Base-by-base conservation (phyloP, 148 eudicot species). In the Chenopodium suecicum region DNA sequence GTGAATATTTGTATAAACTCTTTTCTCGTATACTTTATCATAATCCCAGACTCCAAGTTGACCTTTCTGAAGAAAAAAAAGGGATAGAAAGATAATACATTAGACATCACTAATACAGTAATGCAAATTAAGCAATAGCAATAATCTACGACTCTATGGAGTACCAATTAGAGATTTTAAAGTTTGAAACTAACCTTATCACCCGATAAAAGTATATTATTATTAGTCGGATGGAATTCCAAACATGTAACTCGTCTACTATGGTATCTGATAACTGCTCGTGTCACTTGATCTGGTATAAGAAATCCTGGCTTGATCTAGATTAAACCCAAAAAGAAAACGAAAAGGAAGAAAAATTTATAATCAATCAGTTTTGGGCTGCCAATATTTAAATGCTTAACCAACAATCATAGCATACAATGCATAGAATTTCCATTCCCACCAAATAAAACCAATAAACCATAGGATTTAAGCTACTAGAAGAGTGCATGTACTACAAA, bases 31-130 rank as follows among this genome's bases (percentile, higher is more conserved):
- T 54, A 94, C 97, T 86, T 91, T 94, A 31, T 58, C 84, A 79
- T 79, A 96, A 85, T 96, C 99, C 99, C 98, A 96, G 27, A 96
- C 92, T 84, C 99, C 99, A 85, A 96, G 94, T 87, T 96, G 99
- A 80, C 99, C 99, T 92, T 94, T 96, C 99, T 96, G 79, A 78
- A 37, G 23, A 73, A 27, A 73, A 60, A 31, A 75, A 52, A 79
- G 60, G 34, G 37, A 37, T 54, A 4, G 52, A n/a, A 13, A 71
- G 62, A 9, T 27, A 12, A 76, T 62, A 9, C 70, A 73, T 37
- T 12, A 44, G 4, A 74, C 0, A 78, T 64, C 70, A 27, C 29
- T 27, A 27, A 27, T 27, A 27, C 29, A 81, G 17, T 27, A 32
- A 67, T 1, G 80, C 48, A 69, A 27, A 14, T 20, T n/a, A 29